A percentile compares a stretch with the other conserved stretches of the same genome.
Conservation (phyloP, 225 moss, liverwort and hornwort genomes). For the Marchantia polymorpha region DNA sequence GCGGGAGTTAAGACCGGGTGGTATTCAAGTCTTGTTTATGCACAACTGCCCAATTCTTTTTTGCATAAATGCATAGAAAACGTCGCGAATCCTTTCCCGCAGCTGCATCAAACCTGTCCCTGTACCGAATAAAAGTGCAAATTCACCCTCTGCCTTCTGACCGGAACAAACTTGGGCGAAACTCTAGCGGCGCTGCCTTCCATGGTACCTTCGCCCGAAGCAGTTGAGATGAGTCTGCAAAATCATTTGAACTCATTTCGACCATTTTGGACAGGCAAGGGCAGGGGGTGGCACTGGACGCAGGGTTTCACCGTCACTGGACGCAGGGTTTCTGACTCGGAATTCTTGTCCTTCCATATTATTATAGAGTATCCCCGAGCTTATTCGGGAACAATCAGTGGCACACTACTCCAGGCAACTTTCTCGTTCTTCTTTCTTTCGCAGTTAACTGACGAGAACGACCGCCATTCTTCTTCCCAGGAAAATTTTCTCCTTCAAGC, state of each 20-base stretch:
- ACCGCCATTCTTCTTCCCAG: neutral
- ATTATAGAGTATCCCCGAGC: neutral
- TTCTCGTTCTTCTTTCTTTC: neutral
- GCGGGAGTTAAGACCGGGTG: neutral
- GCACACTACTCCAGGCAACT: neutral
- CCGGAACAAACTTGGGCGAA: neutral
- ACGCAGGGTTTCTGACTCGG: neutral
- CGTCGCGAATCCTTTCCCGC: neutral
- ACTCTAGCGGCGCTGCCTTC: neutral
- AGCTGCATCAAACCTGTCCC: neutral
- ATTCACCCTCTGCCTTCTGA: neutral
- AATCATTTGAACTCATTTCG: neutral
- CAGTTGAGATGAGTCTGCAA: neutral
- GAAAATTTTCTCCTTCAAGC: neutral
- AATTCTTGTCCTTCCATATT: too few relatives aligned
- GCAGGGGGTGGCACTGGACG: neutral
- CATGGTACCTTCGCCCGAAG: neutral
- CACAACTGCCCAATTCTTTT: neutral
- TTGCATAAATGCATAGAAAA: neutral
- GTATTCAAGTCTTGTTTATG: neutral
- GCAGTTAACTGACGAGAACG: neutral
- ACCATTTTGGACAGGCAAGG: neutral
- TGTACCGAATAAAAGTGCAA: neutral
- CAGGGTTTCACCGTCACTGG: neutral
- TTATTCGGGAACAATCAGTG: neutral